Conservation (phyloP, 139 green algal species). For the Tetradesmus obliquus region DNA sequence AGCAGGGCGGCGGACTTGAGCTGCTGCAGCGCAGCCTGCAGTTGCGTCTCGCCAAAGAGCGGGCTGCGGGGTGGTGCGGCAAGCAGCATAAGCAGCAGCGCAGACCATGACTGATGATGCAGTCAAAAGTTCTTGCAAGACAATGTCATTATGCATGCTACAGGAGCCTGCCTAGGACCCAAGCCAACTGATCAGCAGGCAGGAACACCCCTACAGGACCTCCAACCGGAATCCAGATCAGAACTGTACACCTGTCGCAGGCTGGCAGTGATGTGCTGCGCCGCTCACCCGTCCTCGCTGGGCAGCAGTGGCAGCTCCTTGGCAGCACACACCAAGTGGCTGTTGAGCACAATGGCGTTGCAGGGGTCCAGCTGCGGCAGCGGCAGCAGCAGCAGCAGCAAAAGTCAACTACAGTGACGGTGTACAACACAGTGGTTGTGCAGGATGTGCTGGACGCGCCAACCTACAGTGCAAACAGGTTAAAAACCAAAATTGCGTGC, state of each 20-base stretch:
- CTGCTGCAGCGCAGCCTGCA: not conserved
- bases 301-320: constrained; percentile 77
- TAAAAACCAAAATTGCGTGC: not conserved
- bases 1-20: constrained; percentile 51
- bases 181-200: not conserved
- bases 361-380: constrained; percentile 70
- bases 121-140: not conserved
- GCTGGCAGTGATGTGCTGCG: not conserved
- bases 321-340: constrained; percentile 89
- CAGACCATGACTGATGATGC: not conserved
- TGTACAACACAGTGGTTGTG: not conserved
- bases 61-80: not conserved
- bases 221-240: no score
- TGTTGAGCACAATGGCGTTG: constrained; percentile 79
- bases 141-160: no score
- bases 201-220: not conserved
- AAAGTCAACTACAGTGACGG: not conserved
- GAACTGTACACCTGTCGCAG: not conserved
- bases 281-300: constrained; percentile 25
- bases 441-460: not conserved
- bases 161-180: no score
- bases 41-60: constrained; percentile 9
- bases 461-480: not conserved
- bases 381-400: constrained; percentile 12
- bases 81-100: not conserved